These are phyloP conservation scores for Wickerhamomyces queroliae DNA, from an alignment of 805 yeast genomes.

Conservation along the genomic window DNA sequence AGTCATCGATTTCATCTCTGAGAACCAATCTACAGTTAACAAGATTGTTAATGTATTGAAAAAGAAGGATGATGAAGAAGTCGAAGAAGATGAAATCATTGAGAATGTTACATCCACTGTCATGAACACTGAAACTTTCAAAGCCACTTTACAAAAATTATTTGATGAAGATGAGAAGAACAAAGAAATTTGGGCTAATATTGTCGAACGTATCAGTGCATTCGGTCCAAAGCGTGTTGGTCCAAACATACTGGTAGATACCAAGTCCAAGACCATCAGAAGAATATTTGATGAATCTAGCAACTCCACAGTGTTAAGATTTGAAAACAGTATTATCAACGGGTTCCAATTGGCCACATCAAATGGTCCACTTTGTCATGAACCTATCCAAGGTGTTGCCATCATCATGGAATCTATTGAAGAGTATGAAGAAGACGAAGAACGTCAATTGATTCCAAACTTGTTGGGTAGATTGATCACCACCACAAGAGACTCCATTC, in stretches of 20 bases:
- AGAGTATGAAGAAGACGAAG: constrained; percentile 24
- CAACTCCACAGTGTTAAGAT: constrained; percentile 24
- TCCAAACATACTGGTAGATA: constrained; percentile 66
- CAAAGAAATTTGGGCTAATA: constrained; percentile 22
- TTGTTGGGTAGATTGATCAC: constrained; percentile 71
- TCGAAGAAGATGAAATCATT: constrained; percentile 14
- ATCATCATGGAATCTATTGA: constrained; percentile 38
- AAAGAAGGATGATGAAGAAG: constrained; percentile 17
- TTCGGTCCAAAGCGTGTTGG: constrained; percentile 80
- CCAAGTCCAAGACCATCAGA: constrained; percentile 29
- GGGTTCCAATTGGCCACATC: constrained; percentile 81
- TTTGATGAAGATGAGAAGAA: constrained; percentile 23
- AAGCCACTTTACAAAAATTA: constrained; percentile 25
- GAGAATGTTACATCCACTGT: constrained; percentile 15
- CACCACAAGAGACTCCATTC: constrained; percentile 66
- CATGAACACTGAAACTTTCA: constrained; percentile 25
- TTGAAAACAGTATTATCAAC: constrained; percentile 60
- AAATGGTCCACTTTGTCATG: constrained; percentile 87
- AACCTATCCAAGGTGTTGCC: constrained; percentile 79
- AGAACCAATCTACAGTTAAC: constrained; percentile 39
- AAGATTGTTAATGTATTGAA: constrained; percentile 22
- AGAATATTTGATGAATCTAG: constrained; percentile 22
- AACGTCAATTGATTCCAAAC: constrained; percentile 32
- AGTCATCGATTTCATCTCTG: constrained; percentile 42
- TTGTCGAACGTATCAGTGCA: constrained; percentile 40